A percentile compares a stretch with the other conserved stretches of the same genome.
Evolutionary conservation across 495 filamentous ascomycete genomes (phyloP).

Genomic region (Penicillium goetzii): DNA sequence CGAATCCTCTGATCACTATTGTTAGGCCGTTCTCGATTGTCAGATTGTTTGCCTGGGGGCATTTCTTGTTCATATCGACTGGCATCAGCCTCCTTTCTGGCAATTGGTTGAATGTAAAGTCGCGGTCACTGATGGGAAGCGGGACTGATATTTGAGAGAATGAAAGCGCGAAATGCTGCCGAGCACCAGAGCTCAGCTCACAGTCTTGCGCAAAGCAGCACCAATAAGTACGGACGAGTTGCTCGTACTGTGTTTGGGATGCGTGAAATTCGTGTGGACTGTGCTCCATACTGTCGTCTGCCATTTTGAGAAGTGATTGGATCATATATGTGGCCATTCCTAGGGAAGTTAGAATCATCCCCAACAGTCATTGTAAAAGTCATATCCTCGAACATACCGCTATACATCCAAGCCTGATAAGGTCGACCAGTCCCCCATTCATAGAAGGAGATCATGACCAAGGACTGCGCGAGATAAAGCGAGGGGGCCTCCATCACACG

Average conservation of each 20-base stretch:
- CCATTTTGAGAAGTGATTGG: slow-evolving; percentile 48
- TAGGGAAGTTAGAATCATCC: slow-evolving; percentile 17
- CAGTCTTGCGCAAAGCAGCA: slow-evolving; percentile 51
- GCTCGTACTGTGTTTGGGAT: slow-evolving; percentile 48
- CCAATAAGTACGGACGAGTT: slow-evolving; percentile 52
- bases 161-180: slow-evolving; percentile 49
- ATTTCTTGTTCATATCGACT: slow-evolving; percentile 37
- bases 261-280: slow-evolving; percentile 45
- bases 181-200: slow-evolving; percentile 48
- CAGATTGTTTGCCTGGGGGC: slow-evolving; percentile 25
- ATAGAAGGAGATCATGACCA: slow-evolving; percentile 49
- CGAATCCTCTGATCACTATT: slow-evolving; percentile 48
- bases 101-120: slow-evolving; percentile 44
- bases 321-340: slow-evolving; percentile 55
- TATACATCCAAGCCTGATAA: slow-evolving; percentile 54
- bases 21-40: slow-evolving; percentile 46
- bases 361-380: neutral
- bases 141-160: slow-evolving; percentile 50
- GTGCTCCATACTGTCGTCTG: slow-evolving; percentile 51
- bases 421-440: slow-evolving; percentile 51
- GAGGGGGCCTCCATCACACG: slow-evolving; percentile 48
- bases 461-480: slow-evolving; percentile 46
- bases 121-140: slow-evolving; percentile 46
- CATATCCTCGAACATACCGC: slow-evolving; percentile 30
- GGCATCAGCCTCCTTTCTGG: slow-evolving; percentile 41